Evolutionary conservation across 2,329 filamentous ascomycete species (phyloP), one percentile per base, ranked within the genome.

Genomic region (Aspergillus brasiliensis): DNA sequence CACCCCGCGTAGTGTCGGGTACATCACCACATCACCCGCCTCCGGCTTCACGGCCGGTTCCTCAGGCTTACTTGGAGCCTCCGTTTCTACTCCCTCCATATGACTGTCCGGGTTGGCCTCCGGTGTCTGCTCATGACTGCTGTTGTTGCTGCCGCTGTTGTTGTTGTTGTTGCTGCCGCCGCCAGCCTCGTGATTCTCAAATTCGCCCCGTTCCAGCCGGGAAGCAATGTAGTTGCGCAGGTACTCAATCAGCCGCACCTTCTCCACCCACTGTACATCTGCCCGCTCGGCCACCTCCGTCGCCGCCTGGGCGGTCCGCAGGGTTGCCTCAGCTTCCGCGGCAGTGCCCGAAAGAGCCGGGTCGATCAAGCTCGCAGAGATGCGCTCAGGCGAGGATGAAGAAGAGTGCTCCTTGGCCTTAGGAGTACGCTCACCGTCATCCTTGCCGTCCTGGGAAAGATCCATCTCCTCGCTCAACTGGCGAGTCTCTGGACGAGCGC

Each of bases 171-270:
- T 17, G 44, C 19, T 10, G 10, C 44, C 23, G 23, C 44, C 23
- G 38, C 38, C 44, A 44, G 44, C 23, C 38, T 42, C 38, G 6
- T 67, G 58, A 8, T 67, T 58, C 8, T 76, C 78, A 58, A 76
- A 86, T 37, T 86, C 83, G 37, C 81, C 82, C 42, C 76, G 74
- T 60, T 84, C 79, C 21, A 88, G 76, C 55, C 83, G 78, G 51
- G 83, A 80, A 57, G 82, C 81, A 65, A 88, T 81, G 72, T 83
- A 84, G 19, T 81, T 80, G 46, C 86, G 80, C 37, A 88, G 78
- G 53, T 81, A 80, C 74, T 88, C 86, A 28, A 88, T 84, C 8
- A 86, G 80, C n/a, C 86, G 83, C 57, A 87, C 84, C 73, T 87
- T 87, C 71, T 87, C 84, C 8, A 88, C 82, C 86, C 86, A 88